Evolutionary conservation across 805 yeast genomes (phyloP).

Genomic region (Scheffersomyces stipitis): DNA sequence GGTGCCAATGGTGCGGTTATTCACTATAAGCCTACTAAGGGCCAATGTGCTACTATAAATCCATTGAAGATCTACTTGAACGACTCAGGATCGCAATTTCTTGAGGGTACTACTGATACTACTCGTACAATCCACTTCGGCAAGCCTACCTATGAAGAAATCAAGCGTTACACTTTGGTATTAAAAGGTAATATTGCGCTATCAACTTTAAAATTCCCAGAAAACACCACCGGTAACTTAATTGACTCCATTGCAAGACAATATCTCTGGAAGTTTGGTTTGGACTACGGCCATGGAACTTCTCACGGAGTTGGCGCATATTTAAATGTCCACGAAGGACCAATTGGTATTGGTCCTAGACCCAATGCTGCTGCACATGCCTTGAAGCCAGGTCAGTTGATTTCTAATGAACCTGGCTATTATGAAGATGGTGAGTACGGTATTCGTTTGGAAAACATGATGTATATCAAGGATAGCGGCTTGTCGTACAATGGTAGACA

Average conservation of each 20-base stretch:
- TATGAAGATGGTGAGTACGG: constrained; percentile 62
- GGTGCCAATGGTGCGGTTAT: constrained; percentile 78
- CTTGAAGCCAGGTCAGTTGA: constrained; percentile 52
- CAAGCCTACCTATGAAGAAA: constrained; percentile 46
- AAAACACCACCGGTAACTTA: constrained; percentile 52
- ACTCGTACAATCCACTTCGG: constrained; percentile 61
- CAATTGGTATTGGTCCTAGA: constrained; percentile 60
- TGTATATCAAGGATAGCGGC: constrained; percentile 45
- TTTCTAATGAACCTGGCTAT: constrained; percentile 64
- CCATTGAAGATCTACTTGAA: constrained; percentile 53
- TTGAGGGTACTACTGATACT: constrained; percentile 65
- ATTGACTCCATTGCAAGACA: constrained; percentile 61
- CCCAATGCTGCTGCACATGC: constrained; percentile 45
- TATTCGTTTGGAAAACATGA: constrained; percentile 53
- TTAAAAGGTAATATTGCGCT: constrained; percentile 57
- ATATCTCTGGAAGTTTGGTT: constrained; percentile 53
- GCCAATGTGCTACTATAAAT: constrained; percentile 46
- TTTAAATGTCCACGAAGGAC: constrained; percentile 63
- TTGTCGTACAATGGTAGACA: constrained; percentile 50
- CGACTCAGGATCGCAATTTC: constrained; percentile 62
- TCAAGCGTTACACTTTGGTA: constrained; percentile 53
- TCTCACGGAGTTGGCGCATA: constrained; percentile 66
- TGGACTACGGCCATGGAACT: constrained; percentile 65
- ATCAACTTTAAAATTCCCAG: constrained; percentile 52
- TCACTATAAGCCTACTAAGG: constrained; percentile 63